Conservation (phyloP, 768 basidiomycete genomes). For the Lentinula lateritia region DNA sequence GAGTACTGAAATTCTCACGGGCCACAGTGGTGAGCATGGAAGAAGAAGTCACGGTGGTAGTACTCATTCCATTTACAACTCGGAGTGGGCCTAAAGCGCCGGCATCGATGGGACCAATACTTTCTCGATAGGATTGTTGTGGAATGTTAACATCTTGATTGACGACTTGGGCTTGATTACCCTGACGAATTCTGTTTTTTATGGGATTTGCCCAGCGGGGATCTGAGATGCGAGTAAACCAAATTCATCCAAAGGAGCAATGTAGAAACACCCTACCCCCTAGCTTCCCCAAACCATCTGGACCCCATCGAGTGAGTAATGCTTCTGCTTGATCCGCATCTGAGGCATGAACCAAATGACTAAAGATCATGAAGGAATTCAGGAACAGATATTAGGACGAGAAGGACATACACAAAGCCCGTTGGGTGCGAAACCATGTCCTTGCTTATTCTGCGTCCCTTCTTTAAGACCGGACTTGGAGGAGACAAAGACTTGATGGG, state of each 20-base stretch:
- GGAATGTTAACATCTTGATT: slow-evolving; percentile 73
- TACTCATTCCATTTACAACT: slow-evolving; percentile 76
- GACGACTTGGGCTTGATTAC: slow-evolving; percentile 64
- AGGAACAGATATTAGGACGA: slow-evolving; percentile 7
- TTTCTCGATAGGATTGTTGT: slow-evolving; percentile 42
- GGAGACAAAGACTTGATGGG: slow-evolving; percentile 22
- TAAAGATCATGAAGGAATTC: slow-evolving; percentile 27
- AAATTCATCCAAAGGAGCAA: slow-evolving; percentile 20
- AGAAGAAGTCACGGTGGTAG: slow-evolving; percentile 40
- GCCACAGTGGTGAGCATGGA: slow-evolving; percentile 75
- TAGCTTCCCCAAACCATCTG: slow-evolving; percentile 83
- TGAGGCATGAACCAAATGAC: slow-evolving; percentile 87
- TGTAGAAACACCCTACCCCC: slow-evolving; percentile 50
- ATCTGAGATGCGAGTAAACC: slow-evolving; percentile 39
- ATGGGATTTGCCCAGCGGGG: slow-evolving; percentile 87
- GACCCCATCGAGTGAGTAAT: slow-evolving; percentile 81
- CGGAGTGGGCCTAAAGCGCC: slow-evolving; percentile 50
- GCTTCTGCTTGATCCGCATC: slow-evolving; percentile 87
- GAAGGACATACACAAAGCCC: slow-evolving; percentile 70
- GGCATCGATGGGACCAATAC: slow-evolving; percentile 33
- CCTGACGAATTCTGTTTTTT: slow-evolving; percentile 67
- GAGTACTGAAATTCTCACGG: slow-evolving; percentile 49
- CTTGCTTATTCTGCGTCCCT: slow-evolving; percentile 70
- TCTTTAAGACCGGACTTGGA: slow-evolving; percentile 32
- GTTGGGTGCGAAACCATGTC: slow-evolving; percentile 85